Conservation (phyloP, 306 rosid genomes). For the Erythrophleum fordii region DNA sequence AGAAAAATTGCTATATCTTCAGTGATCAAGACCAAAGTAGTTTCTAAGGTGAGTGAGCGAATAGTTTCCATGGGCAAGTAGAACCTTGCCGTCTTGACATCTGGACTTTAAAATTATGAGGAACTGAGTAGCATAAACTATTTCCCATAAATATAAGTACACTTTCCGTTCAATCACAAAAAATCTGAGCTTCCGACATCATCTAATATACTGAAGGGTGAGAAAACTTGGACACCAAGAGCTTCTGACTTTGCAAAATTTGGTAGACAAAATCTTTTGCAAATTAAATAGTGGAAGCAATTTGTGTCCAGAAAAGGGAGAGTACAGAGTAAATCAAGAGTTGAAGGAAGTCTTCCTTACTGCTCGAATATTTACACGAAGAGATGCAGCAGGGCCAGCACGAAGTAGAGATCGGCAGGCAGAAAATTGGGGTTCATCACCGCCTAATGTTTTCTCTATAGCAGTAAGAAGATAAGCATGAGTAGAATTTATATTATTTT, state of each 20-base stretch:
- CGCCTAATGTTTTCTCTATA: slow-evolving; percentile 71
- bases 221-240: background rate
- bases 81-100: slow-evolving; percentile 6
- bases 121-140: slow-evolving; percentile 23
- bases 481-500: slow-evolving; percentile 12
- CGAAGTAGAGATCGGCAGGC: slow-evolving; percentile 81
- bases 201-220: slow-evolving; percentile 5
- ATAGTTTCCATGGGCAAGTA: background rate
- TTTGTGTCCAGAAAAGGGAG: slow-evolving; percentile 14
- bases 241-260: background rate
- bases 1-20: background rate
- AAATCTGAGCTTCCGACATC: slow-evolving; percentile 26
- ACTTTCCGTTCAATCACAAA: background rate
- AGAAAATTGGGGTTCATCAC: slow-evolving; percentile 65
- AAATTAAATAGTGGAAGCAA: slow-evolving; percentile 22
- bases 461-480: slow-evolving; percentile 28
- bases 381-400: slow-evolving; percentile 90
- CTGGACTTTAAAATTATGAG: background rate
- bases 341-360: slow-evolving; percentile 53
- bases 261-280: background rate
- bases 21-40: background rate
- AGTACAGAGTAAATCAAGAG: slow-evolving; percentile 12
- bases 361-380: slow-evolving; percentile 82
- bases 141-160: background rate
- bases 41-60: background rate